Evolutionary conservation across 345 rosid genomes (phyloP), one percentile per base, ranked within the genome.

Genomic region (Euphorbia peplus): DNA sequence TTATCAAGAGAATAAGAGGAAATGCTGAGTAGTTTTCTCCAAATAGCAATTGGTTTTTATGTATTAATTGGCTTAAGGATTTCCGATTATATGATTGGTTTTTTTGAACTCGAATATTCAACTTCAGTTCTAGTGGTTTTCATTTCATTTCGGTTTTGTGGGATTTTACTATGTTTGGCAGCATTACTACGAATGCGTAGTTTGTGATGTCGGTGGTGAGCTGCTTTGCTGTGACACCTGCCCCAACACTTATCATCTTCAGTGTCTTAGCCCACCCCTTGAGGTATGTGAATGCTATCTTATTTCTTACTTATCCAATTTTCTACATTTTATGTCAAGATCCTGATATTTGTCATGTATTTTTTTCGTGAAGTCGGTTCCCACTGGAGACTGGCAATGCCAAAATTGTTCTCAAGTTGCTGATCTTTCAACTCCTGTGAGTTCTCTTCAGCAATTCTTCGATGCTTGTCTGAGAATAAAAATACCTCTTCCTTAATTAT

Each of bases 201-300:
- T 67, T 22, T 67, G 71, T 28, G 52, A 55, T 9, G 16, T 25
- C n/a, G 71, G 52, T 12, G 71, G 71, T 8, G 63, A 54, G 1
- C 56, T 67, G 39, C 63, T 67, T 9, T 67, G 71, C 39, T 67
- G 71, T 14, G 71, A 67, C 62, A 24, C 51, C 53, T 67, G 71
- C 18, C 71, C 71, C 30, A 4, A 37, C 63, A 67, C 63, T 25
- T 67, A 35, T 56, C 71, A 67, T 55, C 51, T 67, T 1, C 52
- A 67, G 39, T 67, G 71, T 52, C 53, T 67, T 24, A 67, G 19
- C 5, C 71, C 71, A 54, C 41, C 63, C 18, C 53, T 67, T 25
- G 53, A 67, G 25, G 71, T 67, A 67, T 42, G 52, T 25, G 21
- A 25, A 55, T 11, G 16, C 39, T 41, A 10, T 39, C n/a, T 41